Base-by-base conservation (phyloP, 139 green algal species). In the Pycnococcus provasolii region DNA sequence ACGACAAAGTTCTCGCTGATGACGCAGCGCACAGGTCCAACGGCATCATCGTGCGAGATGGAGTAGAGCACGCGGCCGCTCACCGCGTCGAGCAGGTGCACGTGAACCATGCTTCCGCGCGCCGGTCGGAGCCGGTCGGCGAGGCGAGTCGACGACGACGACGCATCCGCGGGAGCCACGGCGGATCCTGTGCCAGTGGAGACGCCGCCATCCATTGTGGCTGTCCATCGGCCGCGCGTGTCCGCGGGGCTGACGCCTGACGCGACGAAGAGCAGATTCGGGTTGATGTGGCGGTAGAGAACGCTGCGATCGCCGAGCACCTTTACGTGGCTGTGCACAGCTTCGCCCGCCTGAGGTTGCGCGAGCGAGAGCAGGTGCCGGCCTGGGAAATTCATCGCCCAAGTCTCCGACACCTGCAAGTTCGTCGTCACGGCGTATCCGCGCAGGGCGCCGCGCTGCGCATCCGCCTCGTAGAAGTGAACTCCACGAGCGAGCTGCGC, bases 211-310 rank as follows among this genome's bases (percentile, higher is more conserved):
- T n/a, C 62, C 55, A 39, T 3, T 26, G 26, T 26, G 26, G 26
- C 26, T 26, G 26, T 26, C 26, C 26, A 26, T 26, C 26, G 26
- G 5, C 15, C 66, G 41, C 42, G 47, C 26, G 88, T 67, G 11
- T 62, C 45, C 3, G 63, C 51, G 45, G 46, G 42, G 5, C 55
- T 6, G 2, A 47, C 11, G 11, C 11, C 42, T 0, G 77, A 87
- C 5, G 84, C 90, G 13, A 96, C 67, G n/a, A 97, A 82, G 9
- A 94, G 59, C 3, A 79, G 80, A 81, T 96, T 97, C 64, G 84
- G 86, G 78, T 90, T 93, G 37, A 96, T 68, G 79, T 96, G 91
- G 53, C 92, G 95, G 80, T 90, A 89, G 66, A 93, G 85, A 59
- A 95, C 77, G 76, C 60, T 82, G 45, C 84, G 83, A 70, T 93